Base-by-base conservation (phyloP, 768 basidiomycete species). In the Dacryopinax spathularia region DNA sequence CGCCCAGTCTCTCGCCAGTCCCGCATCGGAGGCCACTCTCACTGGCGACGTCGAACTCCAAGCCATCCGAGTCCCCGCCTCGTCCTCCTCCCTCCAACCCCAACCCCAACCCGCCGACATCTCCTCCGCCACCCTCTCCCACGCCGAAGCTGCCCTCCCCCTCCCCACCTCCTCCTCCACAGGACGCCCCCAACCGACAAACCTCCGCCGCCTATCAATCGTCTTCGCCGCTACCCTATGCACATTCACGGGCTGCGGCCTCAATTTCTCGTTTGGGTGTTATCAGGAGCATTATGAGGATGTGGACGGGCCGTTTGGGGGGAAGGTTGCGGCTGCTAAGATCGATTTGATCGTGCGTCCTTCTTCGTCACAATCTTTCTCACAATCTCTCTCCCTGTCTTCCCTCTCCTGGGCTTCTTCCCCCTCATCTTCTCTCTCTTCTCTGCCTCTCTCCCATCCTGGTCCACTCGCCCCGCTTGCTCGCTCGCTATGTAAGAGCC, bases 181-280 rank as follows among this genome's bases (percentile, higher is more conserved):
- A n/a, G n/a, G n/a, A 6, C 48, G 9, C 48, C 5, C 48, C 18
- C 39, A 22, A 22, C 15, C 48, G 6, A 56, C 25, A 22, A 25
- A 56, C 25, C 31, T 22, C 25, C 48, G 48, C 7, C 48, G 48
- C 5, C 9, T 31, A 27, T 56, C 48, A 10, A 56, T 56, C 48
- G 31, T 56, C 48, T 27, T 56, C 48, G 48, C 48, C 18, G 48
- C 48, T 10, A 56, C 48, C 13, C 4, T 15, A 15, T 56, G 48
- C 29, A 56, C 48, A 33, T 65, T 65, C 33, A 65, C 64, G 2
- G 64, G 33, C 25, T 65, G 64, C 33, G 64, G 64, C 6, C 64
- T 65, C 13, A 65, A 65, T 43, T 65, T 65, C 34, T 62, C 64
- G 15, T 65, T 64, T 33, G 64, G 64, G 29, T 63, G 64, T 37